Evolutionary conservation across 2,329 filamentous ascomycete genomes (phyloP), one percentile per base, ranked within the genome.

Genomic region (Paecilomyces variotii): DNA sequence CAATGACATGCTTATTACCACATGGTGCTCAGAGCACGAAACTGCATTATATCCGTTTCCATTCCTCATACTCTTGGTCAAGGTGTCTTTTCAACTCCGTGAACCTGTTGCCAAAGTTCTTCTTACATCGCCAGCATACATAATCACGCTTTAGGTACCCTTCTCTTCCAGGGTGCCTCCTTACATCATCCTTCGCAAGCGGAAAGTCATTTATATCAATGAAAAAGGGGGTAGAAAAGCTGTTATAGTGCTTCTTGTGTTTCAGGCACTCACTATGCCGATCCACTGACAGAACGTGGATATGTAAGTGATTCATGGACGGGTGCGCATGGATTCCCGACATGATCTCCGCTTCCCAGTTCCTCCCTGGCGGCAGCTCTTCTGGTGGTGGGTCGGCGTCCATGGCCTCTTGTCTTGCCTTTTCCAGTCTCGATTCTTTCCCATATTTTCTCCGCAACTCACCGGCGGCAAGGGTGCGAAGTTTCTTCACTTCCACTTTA

Each of bases 181-280:
- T 77, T 53, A 76, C 72, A 70, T 95, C 90, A 57, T 87, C 83
- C 27, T 77, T 62, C 0, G 80, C 79, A 30, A 97, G 76, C 3
- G 94, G 93, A 55, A 97, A 93, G 60, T 92, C 89, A 25, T 85
- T 85, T 27, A 97, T 68, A 14, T 82, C 80, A 11, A 97, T 83
- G 25, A 99, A 84, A 71, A 97, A 99, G 2, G 84, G 83, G 56
- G 92, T 95, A 32, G 84, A 86, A 75, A 97, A 97, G 63, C 89
- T 94, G 69, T 94, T 90, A 76, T 97, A 97, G 75, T 97, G 94
- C 72, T 91, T 93, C 63, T 86, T 82, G 70, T 93, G 86, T 75
- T 87, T 90, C 73, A 97, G 64, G 53, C 81, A 82, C 10, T 83
- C 81, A 39, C 87, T 91, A 66, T 85, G 81, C 80, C 90, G 87